phyloP scores from a whole-genome alignment of 371 early-diverging fungal species.

The Blakeslea trispora region DNA sequence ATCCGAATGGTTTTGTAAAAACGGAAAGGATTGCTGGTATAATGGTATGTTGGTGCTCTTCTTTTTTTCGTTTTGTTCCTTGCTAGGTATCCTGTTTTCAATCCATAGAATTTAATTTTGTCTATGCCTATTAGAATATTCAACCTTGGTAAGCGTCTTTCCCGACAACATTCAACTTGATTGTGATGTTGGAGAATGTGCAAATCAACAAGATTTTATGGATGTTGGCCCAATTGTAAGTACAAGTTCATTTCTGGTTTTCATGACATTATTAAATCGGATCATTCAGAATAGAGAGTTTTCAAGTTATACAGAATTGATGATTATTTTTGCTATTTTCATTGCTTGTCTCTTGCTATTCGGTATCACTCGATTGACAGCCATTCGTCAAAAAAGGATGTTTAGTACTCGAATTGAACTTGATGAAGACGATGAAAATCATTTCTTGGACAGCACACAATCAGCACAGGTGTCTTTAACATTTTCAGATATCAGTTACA shows the following conservation, averaged over 20 bases:
- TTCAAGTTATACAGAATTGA: conserved; percentile 40
- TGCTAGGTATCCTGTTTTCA: too few species aligned
- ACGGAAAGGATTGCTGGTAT: conserved; percentile 61
- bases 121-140: conserved; percentile 46
- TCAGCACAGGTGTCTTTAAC: conserved; percentile 28
- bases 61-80: not conserved
- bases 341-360: conserved; percentile 34
- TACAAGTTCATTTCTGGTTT: not conserved
- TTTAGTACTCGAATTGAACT: conserved; percentile 41
- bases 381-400: conserved; percentile 37
- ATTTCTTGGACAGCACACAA: conserved; percentile 11
- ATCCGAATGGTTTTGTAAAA: conserved; percentile 48
- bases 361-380: conserved; percentile 30
- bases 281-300: conserved; percentile 44
- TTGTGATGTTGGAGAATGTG: conserved; percentile 67
- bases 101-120: too few species aligned
- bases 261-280: too few species aligned
- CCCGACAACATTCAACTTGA: conserved; percentile 57
- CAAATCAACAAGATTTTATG: conserved; percentile 46
- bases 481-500: conserved; percentile 59
- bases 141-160: conserved; percentile 51
- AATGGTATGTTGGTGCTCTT: conserved; percentile 32
- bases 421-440: conserved; percentile 27
- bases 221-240: conserved; percentile 45
- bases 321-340: conserved; percentile 35